phyloP scores from a whole-genome alignment of 208 protist species.

The Leishmania major region DNA sequence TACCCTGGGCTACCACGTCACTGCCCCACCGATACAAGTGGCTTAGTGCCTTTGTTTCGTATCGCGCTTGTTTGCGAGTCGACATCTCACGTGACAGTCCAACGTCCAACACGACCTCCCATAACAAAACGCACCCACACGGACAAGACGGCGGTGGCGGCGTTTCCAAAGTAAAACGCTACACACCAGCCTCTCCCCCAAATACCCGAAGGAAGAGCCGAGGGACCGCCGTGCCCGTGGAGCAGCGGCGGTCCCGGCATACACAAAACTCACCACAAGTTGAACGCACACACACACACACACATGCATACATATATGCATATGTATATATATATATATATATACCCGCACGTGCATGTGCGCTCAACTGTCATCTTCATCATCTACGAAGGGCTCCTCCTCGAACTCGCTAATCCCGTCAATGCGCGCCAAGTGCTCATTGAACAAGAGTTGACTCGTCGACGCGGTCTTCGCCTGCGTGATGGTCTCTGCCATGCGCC shows the following conservation, averaged over 20 bases:
- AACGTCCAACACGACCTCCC: not conserved
- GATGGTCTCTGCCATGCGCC: constrained; percentile 87
- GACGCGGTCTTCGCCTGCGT: constrained; percentile 62
- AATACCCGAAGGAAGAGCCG: not conserved
- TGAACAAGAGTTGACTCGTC: constrained; percentile 71
- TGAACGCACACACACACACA: not conserved
- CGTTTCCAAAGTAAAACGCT: too few relatives aligned
- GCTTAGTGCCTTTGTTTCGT: not conserved
- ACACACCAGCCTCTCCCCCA: not conserved
- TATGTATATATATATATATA: too few relatives aligned
- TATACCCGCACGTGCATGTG: not conserved
- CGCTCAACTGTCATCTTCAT: constrained; percentile 36
- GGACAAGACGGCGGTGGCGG: too few relatives aligned
- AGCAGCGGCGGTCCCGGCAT: not conserved
- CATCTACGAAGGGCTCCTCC: constrained; percentile 72
- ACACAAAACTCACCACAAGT: not conserved
- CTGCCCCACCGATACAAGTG: not conserved
- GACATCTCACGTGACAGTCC: not conserved
- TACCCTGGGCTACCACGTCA: not conserved
- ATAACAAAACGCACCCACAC: not conserved
- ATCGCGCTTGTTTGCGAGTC: not conserved
- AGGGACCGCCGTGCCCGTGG: too few relatives aligned
- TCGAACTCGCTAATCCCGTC: constrained; percentile 87
- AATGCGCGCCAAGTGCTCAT: constrained; percentile 75
- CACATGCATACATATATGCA: not conserved